Conservation (phyloP, 1,139 yeast genomes). For the Candida smagusa region DNA sequence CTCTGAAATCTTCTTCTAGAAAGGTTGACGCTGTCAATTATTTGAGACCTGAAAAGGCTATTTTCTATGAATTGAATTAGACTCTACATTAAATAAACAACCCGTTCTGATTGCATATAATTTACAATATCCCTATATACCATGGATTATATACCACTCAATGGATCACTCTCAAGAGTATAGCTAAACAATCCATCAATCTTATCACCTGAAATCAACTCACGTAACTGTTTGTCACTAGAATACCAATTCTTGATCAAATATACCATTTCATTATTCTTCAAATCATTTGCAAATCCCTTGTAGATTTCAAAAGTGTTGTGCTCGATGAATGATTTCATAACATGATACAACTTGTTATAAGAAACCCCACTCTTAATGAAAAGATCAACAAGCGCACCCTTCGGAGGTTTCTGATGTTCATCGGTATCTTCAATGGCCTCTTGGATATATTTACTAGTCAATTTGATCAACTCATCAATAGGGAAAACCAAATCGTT, state of each 20-base stretch:
- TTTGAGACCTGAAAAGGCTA: slow-evolving; percentile 24
- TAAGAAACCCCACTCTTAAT: slow-evolving; percentile 70
- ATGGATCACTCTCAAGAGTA: slow-evolving; percentile 45
- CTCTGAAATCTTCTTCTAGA: slow-evolving; percentile 2
- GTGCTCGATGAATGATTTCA: slow-evolving; percentile 68
- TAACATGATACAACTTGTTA: slow-evolving; percentile 64
- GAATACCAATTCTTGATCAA: slow-evolving; percentile 65
- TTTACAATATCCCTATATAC: slow-evolving; percentile 11
- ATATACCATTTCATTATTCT: slow-evolving; percentile 53
- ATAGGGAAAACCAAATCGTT: slow-evolving; percentile 81
- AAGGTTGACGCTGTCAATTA: slow-evolving; percentile 12
- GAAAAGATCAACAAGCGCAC: slow-evolving; percentile 60
- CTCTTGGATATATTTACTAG: slow-evolving; percentile 38
- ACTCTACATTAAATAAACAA: slow-evolving; percentile 8
- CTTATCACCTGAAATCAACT: slow-evolving; percentile 40
- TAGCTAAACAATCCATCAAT: slow-evolving; percentile 37
- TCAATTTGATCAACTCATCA: slow-evolving; percentile 64
- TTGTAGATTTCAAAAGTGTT: slow-evolving; percentile 47
- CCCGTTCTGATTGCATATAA: slow-evolving; percentile 22
- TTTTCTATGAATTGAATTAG: slow-evolving; percentile 47
- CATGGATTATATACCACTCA: slow-evolving; percentile 14
- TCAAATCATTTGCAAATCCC: slow-evolving; percentile 42
- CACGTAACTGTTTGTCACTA: slow-evolving; percentile 60
- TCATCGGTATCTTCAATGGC: slow-evolving; percentile 35
- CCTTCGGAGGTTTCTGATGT: slow-evolving; percentile 41